Evolutionary conservation across 345 rosid species (phyloP).

Genomic region (Lepidium africanum): DNA sequence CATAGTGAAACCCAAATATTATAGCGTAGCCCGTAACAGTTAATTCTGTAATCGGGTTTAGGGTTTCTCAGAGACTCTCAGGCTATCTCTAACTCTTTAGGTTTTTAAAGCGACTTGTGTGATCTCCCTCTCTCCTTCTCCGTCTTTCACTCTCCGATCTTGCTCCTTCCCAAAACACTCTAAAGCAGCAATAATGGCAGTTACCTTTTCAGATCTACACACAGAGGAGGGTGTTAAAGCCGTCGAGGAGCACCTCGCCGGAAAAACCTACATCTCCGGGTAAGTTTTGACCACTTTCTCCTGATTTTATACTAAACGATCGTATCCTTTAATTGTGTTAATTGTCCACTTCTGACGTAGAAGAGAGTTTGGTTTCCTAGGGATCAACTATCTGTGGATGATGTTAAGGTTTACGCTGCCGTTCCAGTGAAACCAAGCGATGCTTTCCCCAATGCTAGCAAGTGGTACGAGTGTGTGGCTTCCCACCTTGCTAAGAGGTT

Average conservation of each 20-base stretch:
- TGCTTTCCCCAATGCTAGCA: constrained; percentile 62
- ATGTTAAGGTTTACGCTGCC: constrained; percentile 77
- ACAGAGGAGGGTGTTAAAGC: constrained; percentile 75
- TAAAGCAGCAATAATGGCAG: constrained; percentile 45
- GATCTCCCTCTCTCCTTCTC: neutral
- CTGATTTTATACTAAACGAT: neutral
- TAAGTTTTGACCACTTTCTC: constrained; percentile 1
- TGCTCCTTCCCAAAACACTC: neutral
- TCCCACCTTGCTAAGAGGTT: constrained; percentile 66
- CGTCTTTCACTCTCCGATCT: neutral
- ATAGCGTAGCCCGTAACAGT: neutral
- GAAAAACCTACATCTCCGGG: constrained; percentile 79
- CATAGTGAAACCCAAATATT: neutral
- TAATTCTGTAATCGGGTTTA: neutral
- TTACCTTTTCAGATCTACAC: constrained; percentile 80
- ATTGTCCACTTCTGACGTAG: neutral
- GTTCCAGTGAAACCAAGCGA: constrained; percentile 50
- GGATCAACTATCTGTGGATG: constrained; percentile 51
- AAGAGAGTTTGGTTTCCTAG: constrained; percentile 25
- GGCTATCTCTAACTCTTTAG: neutral
- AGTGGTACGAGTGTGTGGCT: constrained; percentile 67
- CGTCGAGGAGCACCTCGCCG: constrained; percentile 62
- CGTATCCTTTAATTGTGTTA: neutral
- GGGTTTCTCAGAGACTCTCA: constrained; percentile 3
- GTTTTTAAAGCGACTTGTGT: constrained; percentile 7